Base-by-base conservation (phyloP, 495 filamentous ascomycete genomes). In the Cercophora newfieldiana region DNA sequence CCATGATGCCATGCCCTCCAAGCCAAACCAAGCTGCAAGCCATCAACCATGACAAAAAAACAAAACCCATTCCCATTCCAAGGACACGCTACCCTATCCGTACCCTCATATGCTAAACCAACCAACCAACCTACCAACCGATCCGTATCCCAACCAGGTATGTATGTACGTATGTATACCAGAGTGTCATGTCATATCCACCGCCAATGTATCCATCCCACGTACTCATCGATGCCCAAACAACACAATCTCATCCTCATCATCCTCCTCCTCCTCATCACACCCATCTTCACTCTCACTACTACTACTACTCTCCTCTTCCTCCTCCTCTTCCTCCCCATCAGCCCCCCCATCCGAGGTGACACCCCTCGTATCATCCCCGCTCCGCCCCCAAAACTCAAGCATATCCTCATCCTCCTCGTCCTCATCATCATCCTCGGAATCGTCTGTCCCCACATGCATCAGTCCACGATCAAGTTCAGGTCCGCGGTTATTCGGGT, bases 341-440 rank as follows among this genome's bases (percentile, higher is more conserved):
- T 64, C 25, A 31, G 22, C 61, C 5, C 61, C 58, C 18, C 12
- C 65, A 18, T 50, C 59, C 31, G 59, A 49, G 12, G 19, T 29
- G 5, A 24, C 18, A 0, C 28, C 61, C n/a, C 29, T 33, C 28
- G 61, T 18, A 22, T 54, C 50, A 44, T 54, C 61, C 25, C 61
- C 50, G 18, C 61, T 63, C 0, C 83, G 79, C 47, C 88, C 88
- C 85, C 89, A 91, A 58, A 90, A 87, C 64, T 82, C 80, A 62
- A 91, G 67, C 64, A 90, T 84, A 24, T 85, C 84, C 50, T 86
- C 83, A n/a, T 86, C 86, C 1, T 81, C 81, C 7, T 86, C 86
- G 1, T 81, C 81, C 7, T 31, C 76, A 63, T 76, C 72, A 50
- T 73, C 77, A 26, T 66, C 61, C 16, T 51, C 62, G 19, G 61